These are phyloP conservation scores for Ogataea angusta DNA, from an alignment of 805 yeast species.

Conservation along the genomic window DNA sequence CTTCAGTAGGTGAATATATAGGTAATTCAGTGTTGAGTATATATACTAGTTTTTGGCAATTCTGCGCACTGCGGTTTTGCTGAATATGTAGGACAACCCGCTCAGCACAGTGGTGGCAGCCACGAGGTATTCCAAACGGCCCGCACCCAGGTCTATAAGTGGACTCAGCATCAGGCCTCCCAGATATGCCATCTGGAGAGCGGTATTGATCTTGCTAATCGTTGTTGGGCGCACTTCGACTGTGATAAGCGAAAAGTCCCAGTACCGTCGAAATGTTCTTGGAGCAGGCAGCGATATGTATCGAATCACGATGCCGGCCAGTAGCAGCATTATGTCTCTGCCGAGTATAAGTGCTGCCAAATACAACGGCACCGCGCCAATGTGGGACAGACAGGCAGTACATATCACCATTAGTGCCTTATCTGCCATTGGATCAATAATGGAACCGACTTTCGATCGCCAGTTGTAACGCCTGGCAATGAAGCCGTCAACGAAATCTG, in stretches of 20 bases:
- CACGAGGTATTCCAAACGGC: constrained; percentile 48
- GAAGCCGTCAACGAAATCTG: constrained; percentile 90
- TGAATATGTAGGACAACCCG: constrained; percentile 73
- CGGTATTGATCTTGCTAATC: constrained; percentile 86
- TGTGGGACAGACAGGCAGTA: constrained; percentile 69
- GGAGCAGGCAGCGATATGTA: constrained; percentile 74
- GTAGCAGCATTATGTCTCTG: constrained; percentile 69
- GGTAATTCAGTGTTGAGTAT: not conserved
- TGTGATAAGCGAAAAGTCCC: constrained; percentile 77
- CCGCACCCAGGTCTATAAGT: constrained; percentile 31
- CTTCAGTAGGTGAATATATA: constrained; percentile 58
- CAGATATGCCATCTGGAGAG: constrained; percentile 86
- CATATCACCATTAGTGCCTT: constrained; percentile 84
- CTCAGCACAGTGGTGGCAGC: constrained; percentile 72
- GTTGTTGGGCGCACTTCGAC: constrained; percentile 86
- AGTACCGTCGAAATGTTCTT: constrained; percentile 63
- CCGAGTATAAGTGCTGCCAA: constrained; percentile 74
- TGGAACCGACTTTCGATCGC: constrained; percentile 81
- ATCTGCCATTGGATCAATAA: constrained; percentile 94
- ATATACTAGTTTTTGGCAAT: not conserved
- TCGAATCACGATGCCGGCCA: constrained; percentile 70
- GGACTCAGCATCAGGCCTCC: constrained; percentile 61
- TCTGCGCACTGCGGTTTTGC: constrained; percentile 56
- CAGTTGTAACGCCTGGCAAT: constrained; percentile 79
- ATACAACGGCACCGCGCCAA: constrained; percentile 66